These are phyloP conservation scores for Vaccinium macrocarpon DNA, from an alignment of 148 eudicot genomes.

Conservation along the genomic window DNA sequence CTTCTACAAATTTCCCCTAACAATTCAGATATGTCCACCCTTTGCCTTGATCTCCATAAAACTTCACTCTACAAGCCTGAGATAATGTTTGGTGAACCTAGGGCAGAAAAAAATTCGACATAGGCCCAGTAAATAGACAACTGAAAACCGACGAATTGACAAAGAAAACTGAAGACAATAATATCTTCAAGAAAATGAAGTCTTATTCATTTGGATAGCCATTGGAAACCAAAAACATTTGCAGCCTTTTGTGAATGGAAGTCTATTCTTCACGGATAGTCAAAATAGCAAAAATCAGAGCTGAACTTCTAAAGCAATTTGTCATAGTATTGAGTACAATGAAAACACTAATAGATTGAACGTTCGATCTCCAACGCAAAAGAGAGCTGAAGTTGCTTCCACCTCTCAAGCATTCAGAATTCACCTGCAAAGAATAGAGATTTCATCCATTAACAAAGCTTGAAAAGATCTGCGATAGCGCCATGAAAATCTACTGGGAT, in stretches of 20 bases:
- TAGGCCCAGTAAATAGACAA: neutral
- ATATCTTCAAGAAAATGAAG: neutral
- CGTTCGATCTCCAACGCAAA: neutral
- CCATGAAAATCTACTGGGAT: neutral
- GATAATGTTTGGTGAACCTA: neutral
- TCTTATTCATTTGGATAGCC: neutral
- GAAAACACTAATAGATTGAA: neutral
- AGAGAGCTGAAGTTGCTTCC: neutral
- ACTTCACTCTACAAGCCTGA: neutral
- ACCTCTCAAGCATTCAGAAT: constrained; percentile 2
- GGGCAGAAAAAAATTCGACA: neutral
- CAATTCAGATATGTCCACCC: neutral
- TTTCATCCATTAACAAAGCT: neutral
- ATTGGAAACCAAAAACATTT: neutral
- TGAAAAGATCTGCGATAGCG: neutral
- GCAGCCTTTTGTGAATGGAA: neutral
- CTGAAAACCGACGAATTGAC: neutral
- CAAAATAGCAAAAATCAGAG: neutral
- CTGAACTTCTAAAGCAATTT: neutral
- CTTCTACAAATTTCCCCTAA: neutral
- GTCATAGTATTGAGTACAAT: neutral
- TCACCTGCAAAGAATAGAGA: constrained; percentile 10
- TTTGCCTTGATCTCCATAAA: neutral
- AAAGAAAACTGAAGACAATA: neutral
- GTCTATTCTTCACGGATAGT: neutral